phyloP scores from a whole-genome alignment of 2,329 filamentous ascomycete genomes.

The Rutstroemia sp. region DNA sequence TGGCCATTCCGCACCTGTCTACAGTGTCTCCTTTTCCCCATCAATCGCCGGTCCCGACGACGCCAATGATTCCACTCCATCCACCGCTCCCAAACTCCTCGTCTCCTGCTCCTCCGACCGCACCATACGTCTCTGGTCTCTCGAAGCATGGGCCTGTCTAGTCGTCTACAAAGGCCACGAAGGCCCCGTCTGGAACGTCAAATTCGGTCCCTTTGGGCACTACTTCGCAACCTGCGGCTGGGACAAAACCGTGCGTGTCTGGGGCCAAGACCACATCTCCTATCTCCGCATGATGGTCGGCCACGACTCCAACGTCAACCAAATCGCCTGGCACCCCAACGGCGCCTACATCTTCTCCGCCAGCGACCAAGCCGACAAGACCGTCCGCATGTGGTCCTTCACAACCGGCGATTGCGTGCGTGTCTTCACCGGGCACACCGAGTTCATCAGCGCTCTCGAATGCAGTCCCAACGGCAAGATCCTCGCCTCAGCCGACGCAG shows the following conservation, averaged over 20 bases:
- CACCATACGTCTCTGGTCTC: slow-evolving; percentile 84
- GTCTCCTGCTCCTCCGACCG: slow-evolving; percentile 84
- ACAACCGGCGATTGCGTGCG: slow-evolving; percentile 79
- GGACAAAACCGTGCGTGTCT: slow-evolving; percentile 85
- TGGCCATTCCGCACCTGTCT: slow-evolving; percentile 85
- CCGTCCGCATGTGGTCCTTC: slow-evolving; percentile 96
- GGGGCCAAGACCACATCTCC: slow-evolving; percentile 88
- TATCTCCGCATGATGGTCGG: slow-evolving; percentile 83
- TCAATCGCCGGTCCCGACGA: slow-evolving; percentile 26
- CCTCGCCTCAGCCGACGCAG: slow-evolving; percentile 82
- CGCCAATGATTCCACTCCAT: slow-evolving; percentile 22
- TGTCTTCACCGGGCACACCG: slow-evolving; percentile 85
- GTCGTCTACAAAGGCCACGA: slow-evolving; percentile 93
- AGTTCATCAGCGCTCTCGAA: slow-evolving; percentile 76
- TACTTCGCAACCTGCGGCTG: slow-evolving; percentile 87
- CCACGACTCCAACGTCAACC: slow-evolving; percentile 88
- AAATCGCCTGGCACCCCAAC: slow-evolving; percentile 90
- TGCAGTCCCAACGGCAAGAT: slow-evolving; percentile 84
- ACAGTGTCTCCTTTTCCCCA: slow-evolving; percentile 75
- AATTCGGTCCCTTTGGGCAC: slow-evolving; percentile 89
- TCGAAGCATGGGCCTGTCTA: slow-evolving; percentile 86
- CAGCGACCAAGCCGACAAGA: slow-evolving; percentile 77
- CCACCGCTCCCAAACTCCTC: slow-evolving; percentile 63
- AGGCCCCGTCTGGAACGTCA: slow-evolving; percentile 78
- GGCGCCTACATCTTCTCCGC: slow-evolving; percentile 89